Percentiles rank a stretch among this genome's conserved stretches.
phyloP scores from a whole-genome alignment of 2,329 filamentous ascomycete genomes.

The Colletotrichum euphorbiae region DNA sequence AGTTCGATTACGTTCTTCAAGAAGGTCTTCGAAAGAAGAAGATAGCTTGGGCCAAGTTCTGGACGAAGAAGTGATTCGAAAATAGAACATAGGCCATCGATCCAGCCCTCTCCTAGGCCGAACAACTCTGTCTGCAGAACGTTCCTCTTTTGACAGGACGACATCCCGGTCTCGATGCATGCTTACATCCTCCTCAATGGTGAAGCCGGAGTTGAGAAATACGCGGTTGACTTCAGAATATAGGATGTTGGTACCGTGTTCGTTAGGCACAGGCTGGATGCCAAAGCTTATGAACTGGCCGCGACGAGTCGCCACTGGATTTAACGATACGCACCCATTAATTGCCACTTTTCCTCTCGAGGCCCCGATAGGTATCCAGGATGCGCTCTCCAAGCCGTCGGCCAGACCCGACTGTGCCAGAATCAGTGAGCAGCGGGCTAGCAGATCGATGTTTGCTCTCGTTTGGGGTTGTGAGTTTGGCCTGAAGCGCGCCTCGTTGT shows the following conservation, averaged over 20 bases:
- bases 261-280: constrained; percentile 71
- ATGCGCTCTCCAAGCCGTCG: constrained; percentile 59
- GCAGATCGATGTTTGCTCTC: neutral
- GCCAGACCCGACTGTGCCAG: constrained; percentile 75
- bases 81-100: constrained; percentile 88
- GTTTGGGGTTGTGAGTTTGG: neutral
- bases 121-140: constrained; percentile 62
- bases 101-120: constrained; percentile 75
- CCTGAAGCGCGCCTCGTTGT: constrained; percentile 54
- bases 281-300: constrained; percentile 87
- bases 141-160: constrained; percentile 51
- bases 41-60: neutral
- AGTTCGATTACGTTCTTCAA: constrained; percentile 59
- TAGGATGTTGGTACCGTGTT: constrained; percentile 70
- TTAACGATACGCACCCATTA: constrained; percentile 76
- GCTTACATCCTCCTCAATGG: constrained; percentile 63
- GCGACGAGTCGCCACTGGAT: constrained; percentile 76
- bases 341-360: constrained; percentile 71
- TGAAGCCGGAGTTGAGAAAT: constrained; percentile 84
- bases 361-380: constrained; percentile 80
- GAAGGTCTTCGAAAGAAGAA: constrained; percentile 46
- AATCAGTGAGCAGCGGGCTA: constrained; percentile 52
- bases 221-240: constrained; percentile 83
- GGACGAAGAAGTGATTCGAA: constrained; percentile 67
- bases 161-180: constrained; percentile 50